Evolutionary conservation across 2,329 filamentous ascomycete genomes (phyloP).

Genomic region (Cryphonectria carpinicola): DNA sequence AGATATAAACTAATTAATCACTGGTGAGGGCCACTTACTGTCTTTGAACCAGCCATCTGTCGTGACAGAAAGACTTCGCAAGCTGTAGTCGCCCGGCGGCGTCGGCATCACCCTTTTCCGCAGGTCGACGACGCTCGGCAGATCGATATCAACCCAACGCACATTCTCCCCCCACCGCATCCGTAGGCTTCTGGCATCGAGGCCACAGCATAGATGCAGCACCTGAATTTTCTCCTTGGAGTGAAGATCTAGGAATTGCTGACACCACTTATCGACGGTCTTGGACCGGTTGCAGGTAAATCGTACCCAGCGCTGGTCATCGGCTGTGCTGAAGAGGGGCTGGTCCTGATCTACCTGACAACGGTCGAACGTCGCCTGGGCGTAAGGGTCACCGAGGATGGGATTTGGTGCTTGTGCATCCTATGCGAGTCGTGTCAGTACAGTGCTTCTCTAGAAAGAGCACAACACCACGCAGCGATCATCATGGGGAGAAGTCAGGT

Average conservation of each 20-base stretch:
- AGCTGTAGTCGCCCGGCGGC: constrained; percentile 15
- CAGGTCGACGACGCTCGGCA: constrained; percentile 24
- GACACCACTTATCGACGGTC: constrained; percentile 21
- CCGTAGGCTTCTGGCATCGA: constrained; percentile 23
- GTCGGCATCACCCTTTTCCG: constrained; percentile 14
- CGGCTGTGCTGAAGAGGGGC: neutral
- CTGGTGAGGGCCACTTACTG: neutral
- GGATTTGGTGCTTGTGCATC: constrained; percentile 20
- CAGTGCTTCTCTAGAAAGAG: neutral
- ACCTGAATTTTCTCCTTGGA: constrained; percentile 19
- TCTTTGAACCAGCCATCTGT: constrained; percentile 18
- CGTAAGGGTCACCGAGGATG: constrained; percentile 22
- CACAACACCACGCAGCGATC: neutral
- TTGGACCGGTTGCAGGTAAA: constrained; percentile 14
- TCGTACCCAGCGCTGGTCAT: constrained; percentile 21
- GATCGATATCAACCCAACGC: constrained; percentile 27
- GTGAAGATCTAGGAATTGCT: constrained; percentile 14
- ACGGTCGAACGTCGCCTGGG: constrained; percentile 14
- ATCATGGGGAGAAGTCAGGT: neutral
- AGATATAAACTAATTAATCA: too few species aligned
- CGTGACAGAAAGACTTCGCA: constrained; percentile 19
- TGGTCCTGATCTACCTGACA: constrained; percentile 15
- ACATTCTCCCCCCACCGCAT: constrained; percentile 14
- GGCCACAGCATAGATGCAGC: constrained; percentile 27
- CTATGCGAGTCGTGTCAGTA: neutral